Conservation (phyloP, 2,329 filamentous ascomycete species). For the Calonectria pseudoturangicola region DNA sequence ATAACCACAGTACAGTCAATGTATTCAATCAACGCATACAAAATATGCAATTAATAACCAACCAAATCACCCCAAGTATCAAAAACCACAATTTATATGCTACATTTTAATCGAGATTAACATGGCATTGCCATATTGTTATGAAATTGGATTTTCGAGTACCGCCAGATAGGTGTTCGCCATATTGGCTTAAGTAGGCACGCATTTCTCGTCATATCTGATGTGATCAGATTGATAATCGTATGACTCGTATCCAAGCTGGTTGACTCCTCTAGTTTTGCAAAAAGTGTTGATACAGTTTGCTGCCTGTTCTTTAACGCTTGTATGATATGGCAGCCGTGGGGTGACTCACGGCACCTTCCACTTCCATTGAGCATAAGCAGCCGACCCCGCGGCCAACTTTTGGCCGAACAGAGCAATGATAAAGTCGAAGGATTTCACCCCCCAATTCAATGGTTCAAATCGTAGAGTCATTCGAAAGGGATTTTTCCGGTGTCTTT, state of each 20-base stretch:
- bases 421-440: slow-evolving; percentile 1
- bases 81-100: background rate
- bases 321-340: background rate
- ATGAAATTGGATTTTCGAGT: no score
- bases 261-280: background rate
- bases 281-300: no score
- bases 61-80: background rate
- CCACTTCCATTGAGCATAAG: slow-evolving; percentile 5
- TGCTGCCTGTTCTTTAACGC: background rate
- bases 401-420: background rate
- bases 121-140: no score
- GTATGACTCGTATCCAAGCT: background rate
- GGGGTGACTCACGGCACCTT: slow-evolving; percentile 5
- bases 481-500: background rate
- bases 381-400: slow-evolving; percentile 9
- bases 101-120: no score
- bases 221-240: no score
- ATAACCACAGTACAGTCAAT: background rate
- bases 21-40: background rate
- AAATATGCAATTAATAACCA: no score
- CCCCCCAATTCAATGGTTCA: background rate
- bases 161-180: background rate
- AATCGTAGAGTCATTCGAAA: background rate
- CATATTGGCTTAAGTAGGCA: background rate
- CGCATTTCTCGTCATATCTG: background rate